phyloP scores from a whole-genome alignment of 345 rosid species.

The Anacardium occidentale region DNA sequence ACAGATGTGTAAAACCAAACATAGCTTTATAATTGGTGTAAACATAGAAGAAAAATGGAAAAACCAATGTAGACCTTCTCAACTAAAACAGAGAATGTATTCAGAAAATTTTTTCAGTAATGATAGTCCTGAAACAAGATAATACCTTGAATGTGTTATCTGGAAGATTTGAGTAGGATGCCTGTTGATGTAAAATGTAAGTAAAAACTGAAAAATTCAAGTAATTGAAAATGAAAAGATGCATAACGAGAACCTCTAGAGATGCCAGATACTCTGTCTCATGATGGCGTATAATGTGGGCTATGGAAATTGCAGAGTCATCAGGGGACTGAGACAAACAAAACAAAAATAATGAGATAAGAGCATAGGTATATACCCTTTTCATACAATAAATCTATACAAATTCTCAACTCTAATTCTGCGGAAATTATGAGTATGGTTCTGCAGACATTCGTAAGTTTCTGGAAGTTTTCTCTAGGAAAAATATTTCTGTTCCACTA shows the following conservation, averaged over 20 bases:
- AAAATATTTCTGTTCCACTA: not conserved
- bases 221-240: slow-evolving; percentile 5
- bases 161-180: slow-evolving; percentile 84
- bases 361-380: not conserved
- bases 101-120: not conserved
- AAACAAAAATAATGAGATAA: slow-evolving; percentile 2
- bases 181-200: slow-evolving; percentile 45
- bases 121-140: not conserved
- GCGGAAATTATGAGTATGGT: not conserved
- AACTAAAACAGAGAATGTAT: not conserved
- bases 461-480: not conserved
- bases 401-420: not conserved
- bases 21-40: not conserved
- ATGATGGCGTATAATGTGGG: slow-evolving; percentile 74
- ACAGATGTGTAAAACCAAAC: not conserved
- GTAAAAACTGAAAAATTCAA: slow-evolving; percentile 4
- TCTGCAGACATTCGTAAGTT: not conserved
- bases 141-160: slow-evolving; percentile 93
- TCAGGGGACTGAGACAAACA: slow-evolving; percentile 70
- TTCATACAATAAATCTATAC: not conserved
- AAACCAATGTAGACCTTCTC: not conserved
- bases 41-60: too few species aligned
- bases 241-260: slow-evolving; percentile 60
- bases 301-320: slow-evolving; percentile 67
- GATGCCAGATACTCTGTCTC: slow-evolving; percentile 87